Evolutionary conservation across 768 basidiomycete species (phyloP).

Genomic region (Mycena capillaripes): DNA sequence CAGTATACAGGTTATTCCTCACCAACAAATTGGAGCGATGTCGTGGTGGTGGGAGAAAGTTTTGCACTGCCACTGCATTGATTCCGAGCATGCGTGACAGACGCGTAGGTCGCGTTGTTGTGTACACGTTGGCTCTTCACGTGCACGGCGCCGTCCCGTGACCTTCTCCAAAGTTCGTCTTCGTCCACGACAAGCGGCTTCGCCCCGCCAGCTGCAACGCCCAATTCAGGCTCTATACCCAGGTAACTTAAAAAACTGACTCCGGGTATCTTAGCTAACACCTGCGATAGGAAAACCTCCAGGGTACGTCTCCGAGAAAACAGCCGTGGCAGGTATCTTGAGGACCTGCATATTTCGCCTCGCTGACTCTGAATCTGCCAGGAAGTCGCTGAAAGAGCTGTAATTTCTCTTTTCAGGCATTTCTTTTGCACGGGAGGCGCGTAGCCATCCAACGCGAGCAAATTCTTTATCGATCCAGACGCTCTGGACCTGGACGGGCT

Average conservation of each 20-base stretch:
- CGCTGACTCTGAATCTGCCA: neutral
- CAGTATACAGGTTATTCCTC: too few relatives aligned
- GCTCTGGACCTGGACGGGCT: neutral
- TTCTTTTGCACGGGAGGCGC: neutral
- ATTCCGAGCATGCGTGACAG: too few relatives aligned
- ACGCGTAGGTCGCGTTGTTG: neutral
- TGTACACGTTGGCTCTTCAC: neutral
- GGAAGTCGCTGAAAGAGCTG: neutral
- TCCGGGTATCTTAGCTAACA: neutral
- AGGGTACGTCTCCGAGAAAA: neutral
- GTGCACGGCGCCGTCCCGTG: slow-evolving; percentile 2
- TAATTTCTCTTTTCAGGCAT: too few relatives aligned
- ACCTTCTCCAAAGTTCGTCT: slow-evolving; percentile 11
- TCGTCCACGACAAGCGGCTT: neutral
- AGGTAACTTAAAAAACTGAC: neutral
- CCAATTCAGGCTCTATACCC: too few relatives aligned
- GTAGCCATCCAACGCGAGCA: neutral
- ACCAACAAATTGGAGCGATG: too few relatives aligned
- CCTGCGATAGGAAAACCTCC: neutral
- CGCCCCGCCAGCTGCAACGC: neutral
- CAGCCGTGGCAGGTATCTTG: neutral
- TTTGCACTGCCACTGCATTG: too few relatives aligned
- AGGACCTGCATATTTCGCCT: too few relatives aligned
- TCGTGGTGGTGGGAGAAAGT: too few relatives aligned
- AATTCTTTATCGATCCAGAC: neutral